phyloP scores from a whole-genome alignment of 495 filamentous ascomycete species.

The Tuber borchii region DNA sequence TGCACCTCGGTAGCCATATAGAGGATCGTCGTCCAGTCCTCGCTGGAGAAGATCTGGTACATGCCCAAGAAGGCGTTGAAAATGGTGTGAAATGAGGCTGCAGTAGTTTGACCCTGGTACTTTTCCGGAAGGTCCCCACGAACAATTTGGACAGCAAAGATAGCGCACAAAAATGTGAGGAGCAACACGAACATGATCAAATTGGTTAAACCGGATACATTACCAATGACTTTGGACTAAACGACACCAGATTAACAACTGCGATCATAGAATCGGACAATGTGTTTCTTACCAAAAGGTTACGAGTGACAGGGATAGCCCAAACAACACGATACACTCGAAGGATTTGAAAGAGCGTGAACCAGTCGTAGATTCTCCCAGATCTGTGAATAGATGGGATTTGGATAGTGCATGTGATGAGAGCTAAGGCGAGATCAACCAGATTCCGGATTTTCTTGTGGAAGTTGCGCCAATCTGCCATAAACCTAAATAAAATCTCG shows the following conservation, averaged over 20 bases:
- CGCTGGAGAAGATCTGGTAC: slow-evolving; percentile 96
- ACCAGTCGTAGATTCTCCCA: slow-evolving; percentile 73
- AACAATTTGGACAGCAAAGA: slow-evolving; percentile 90
- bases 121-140: slow-evolving; percentile 72
- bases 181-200: slow-evolving; percentile 93
- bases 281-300: slow-evolving; percentile 58
- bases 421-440: slow-evolving; percentile 68
- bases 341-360: slow-evolving; percentile 89
- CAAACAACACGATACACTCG: slow-evolving; percentile 88
- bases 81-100: slow-evolving; percentile 76
- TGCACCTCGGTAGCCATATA: slow-evolving; percentile 73
- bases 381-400: slow-evolving; percentile 72
- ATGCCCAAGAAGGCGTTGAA: slow-evolving; percentile 96
- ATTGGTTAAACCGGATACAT: slow-evolving; percentile 85
- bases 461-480: slow-evolving; percentile 72
- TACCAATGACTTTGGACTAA: slow-evolving; percentile 68
- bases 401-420: slow-evolving; percentile 78
- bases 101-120: slow-evolving; percentile 51
- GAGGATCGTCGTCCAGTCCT: slow-evolving; percentile 86
- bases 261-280: slow-evolving; percentile 3
- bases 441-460: slow-evolving; percentile 64
- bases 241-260: slow-evolving; percentile 8
- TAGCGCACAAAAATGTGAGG: slow-evolving; percentile 85
- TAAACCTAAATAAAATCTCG: slow-evolving; percentile 77
- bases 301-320: slow-evolving; percentile 75